Percentiles rank a stretch among this genome's conserved stretches.
Evolutionary conservation across 176 grass and related monocot genomes (phyloP).

Genomic region (Oryza officinalis): DNA sequence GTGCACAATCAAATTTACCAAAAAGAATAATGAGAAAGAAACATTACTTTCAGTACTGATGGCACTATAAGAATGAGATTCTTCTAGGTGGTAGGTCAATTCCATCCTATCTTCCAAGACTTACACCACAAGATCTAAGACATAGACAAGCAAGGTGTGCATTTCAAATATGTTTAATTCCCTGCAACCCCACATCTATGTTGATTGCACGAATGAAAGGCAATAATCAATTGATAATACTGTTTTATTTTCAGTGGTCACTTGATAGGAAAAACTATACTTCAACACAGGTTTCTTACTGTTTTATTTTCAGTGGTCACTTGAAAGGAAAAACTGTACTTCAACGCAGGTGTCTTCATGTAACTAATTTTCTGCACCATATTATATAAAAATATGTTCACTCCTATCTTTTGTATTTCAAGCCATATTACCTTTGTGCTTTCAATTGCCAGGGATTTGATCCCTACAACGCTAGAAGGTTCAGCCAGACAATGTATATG

Average conservation of each 20-base stretch:
- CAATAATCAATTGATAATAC: slow-evolving; percentile 21
- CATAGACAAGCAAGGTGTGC: slow-evolving; percentile 21
- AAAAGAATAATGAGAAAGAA: slow-evolving; percentile 2
- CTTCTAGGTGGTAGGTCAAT: slow-evolving; percentile 48
- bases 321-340: slow-evolving; percentile 25
- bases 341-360: slow-evolving; percentile 12
- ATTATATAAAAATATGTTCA: not conserved
- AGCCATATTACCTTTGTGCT: not conserved
- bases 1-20: not conserved
- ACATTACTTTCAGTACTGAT: slow-evolving; percentile 7
- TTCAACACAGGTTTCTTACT: not conserved
- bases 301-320: slow-evolving; percentile 29
- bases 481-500: slow-evolving; percentile 2
- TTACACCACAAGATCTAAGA: slow-evolving; percentile 33
- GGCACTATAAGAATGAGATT: slow-evolving; percentile 11
- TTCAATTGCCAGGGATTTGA: slow-evolving; percentile 3
- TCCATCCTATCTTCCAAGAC: slow-evolving; percentile 32
- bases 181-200: slow-evolving; percentile 20
- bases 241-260: slow-evolving; percentile 29
- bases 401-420: not conserved
- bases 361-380: slow-evolving; percentile 15
- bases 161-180: slow-evolving; percentile 33
- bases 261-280: slow-evolving; percentile 27
- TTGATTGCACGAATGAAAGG: slow-evolving; percentile 27
- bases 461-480: not conserved